Evolutionary conservation across 1,284 basidiomycete genomes (phyloP), one percentile per base, ranked within the genome.

Genomic region (Inonotus obliquus): DNA sequence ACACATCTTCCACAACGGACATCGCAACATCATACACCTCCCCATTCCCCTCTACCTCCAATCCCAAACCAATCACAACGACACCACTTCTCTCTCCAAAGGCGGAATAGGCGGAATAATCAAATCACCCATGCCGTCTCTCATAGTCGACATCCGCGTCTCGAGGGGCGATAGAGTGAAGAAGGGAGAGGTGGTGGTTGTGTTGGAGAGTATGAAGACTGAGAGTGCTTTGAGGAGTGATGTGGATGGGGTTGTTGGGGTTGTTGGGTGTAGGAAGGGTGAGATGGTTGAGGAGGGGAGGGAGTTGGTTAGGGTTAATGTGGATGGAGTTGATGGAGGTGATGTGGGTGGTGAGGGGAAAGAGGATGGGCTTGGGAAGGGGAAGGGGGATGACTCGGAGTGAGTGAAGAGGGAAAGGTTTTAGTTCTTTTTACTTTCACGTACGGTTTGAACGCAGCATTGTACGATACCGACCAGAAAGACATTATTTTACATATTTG

Each of bases 141-240:
- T 93, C 51, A 87, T 92, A 3, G 93, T 96, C 2, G 93, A 96
- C 65, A 87, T 96, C 54, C 82, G 83, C 51, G 92, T 95, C 25
- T 78, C 78, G 62, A 76, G 82, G 2, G 94, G 93, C 0, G 87
- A 95, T 61, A 75, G 73, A 41, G 90, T 96, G n/a, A 83, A 86
- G 71, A 84, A 83, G 71, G 92, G 92, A 0, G 88, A 95, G 70
- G 84, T 84, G 7, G 79, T 93, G 11, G 86, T 94, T 32, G 86
- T 96, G 21, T 75, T 96, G 67, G 94, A 96, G 77, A 95, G 92
- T 69, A 97, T 96, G 94, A 97, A 97, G 83, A 96, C 92, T 66
- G 94, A 95, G 77, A 96, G 91, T 55, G 91, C 91, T 48, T 72
- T 97, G 67, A 81, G 92, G 62, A 85, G 91, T 11, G 80, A 83